Percentiles rank a stretch among this genome's conserved stretches.
Evolutionary conservation across 192 early-diverging fungal species (phyloP).

Genomic region (Neocallimastix lanati): DNA sequence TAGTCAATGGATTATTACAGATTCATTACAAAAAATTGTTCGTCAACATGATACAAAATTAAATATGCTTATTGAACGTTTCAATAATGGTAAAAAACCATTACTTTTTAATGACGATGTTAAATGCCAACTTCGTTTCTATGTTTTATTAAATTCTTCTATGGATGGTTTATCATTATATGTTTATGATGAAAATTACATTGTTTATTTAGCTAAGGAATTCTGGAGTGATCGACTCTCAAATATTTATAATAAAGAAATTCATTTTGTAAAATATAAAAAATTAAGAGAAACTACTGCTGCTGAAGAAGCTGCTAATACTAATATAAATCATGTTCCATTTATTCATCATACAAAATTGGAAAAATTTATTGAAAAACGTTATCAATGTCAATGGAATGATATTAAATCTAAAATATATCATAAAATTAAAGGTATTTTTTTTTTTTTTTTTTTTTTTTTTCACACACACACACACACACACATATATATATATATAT

Average conservation of each 20-base stretch:
- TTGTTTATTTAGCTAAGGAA: background rate
- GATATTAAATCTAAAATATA: background rate
- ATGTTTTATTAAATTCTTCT: background rate
- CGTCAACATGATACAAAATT: background rate
- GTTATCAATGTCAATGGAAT: background rate
- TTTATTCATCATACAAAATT: background rate
- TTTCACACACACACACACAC: no score
- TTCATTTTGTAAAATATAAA: background rate
- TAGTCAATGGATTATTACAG: background rate
- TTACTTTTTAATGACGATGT: background rate
- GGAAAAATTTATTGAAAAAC: background rate
- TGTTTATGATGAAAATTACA: background rate
- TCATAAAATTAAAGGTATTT: background rate
- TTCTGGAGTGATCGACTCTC: background rate
- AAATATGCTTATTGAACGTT: background rate
- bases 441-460: no score
- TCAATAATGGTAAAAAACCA: background rate
- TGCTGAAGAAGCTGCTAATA: background rate
- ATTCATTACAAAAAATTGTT: background rate
- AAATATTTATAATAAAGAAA: background rate
- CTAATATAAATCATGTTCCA: background rate
- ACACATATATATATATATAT: no score
- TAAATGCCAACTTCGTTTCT: background rate
- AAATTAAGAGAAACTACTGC: background rate
- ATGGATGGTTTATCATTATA: background rate